Conservation (phyloP, 1,139 yeast species). For the Yamadazyma mexicana region DNA sequence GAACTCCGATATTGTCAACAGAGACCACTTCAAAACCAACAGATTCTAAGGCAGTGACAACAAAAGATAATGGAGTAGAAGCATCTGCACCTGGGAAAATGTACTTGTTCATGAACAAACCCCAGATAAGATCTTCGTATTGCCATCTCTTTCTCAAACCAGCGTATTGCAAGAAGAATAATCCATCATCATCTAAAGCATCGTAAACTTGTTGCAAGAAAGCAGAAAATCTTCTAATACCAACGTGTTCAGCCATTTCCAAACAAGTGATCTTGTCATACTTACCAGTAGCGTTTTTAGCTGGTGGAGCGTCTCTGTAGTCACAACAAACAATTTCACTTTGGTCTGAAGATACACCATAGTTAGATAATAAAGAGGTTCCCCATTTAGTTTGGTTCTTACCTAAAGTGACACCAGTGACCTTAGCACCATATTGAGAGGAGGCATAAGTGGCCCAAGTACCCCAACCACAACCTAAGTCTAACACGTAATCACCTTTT, state of each 20-base stretch:
- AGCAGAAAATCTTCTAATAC: slow-evolving; percentile 76
- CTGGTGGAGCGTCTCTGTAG: slow-evolving; percentile 87
- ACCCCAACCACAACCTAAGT: slow-evolving; percentile 97
- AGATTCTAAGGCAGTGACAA: slow-evolving; percentile 72
- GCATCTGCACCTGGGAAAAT: slow-evolving; percentile 98
- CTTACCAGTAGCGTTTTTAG: slow-evolving; percentile 54
- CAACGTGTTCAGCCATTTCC: slow-evolving; percentile 97
- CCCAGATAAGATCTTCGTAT: slow-evolving; percentile 93
- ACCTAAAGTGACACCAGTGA: slow-evolving; percentile 89
- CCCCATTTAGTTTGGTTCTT: slow-evolving; percentile 93
- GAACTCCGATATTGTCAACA: slow-evolving; percentile 88
- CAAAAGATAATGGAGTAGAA: slow-evolving; percentile 88
- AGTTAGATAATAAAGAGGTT: slow-evolving; percentile 63
- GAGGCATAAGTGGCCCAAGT: slow-evolving; percentile 86
- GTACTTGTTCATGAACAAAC: slow-evolving; percentile 93
- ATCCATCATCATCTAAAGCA: slow-evolving; percentile 88
- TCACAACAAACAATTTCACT: slow-evolving; percentile 79
- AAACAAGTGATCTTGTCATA: slow-evolving; percentile 88
- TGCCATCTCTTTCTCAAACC: slow-evolving; percentile 94
- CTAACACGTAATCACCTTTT: slow-evolving; percentile 74
- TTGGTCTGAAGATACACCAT: slow-evolving; percentile 69
- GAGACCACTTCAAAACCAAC: slow-evolving; percentile 86
- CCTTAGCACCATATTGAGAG: slow-evolving; percentile 78
- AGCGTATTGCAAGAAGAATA: slow-evolving; percentile 84
- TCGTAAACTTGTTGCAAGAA: slow-evolving; percentile 81